Evolutionary conservation across 2,329 filamentous ascomycete genomes (phyloP), one percentile per base, ranked within the genome.

Genomic region (Stachybotrys elegans): DNA sequence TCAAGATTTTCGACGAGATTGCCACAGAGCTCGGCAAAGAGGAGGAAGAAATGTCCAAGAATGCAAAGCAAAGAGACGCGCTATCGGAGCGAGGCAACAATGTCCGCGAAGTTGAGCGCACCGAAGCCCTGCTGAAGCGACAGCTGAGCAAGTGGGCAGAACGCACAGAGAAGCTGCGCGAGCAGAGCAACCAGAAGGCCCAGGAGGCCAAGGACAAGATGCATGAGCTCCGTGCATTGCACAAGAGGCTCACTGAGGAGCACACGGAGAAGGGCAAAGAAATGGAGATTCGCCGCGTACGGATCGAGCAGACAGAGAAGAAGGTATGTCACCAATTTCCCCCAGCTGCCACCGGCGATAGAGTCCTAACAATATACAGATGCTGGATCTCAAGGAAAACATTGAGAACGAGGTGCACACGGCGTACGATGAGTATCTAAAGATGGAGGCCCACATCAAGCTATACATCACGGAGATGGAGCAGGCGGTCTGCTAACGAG

Each of bases 401-500:
- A 95, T 98, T 50, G 92, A 97, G 61, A 91, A 85, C 49, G 93
- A 98, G 67, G 85, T 97, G 8, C 88, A 93, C 60, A 81, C 80
- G 44, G 90, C 93, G 1, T 83, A 95, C 56, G 91, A 95, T 53
- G 89, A 97, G 71, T 98, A 95, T 67, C 78, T 95, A 61, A 96
- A 96, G 80, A 86, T 98, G 81, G 92, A 97, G 66, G 85, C 89
- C 29, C 93, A 98, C 62, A 94, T 98, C 65, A 92, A 91, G 68
- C 75, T 97, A 50, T 98, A 98, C 72, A 95, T 98, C 60, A 95
- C 88, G 5, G 93, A 98, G 75, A 96, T 98, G 91, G 93, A 97
- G 68, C 91, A 96, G 68, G 85, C 84, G 45, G 80, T 93, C 54
- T 72, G 51, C 27, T 57, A 50, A 27, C n/a, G n/a, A 46, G 36